A percentile compares a stretch with the other conserved stretches of the same genome.
These are phyloP conservation scores for Dendrocalamus sinicus DNA, from an alignment of 176 grass and related monocot species.

Conservation along the genomic window DNA sequence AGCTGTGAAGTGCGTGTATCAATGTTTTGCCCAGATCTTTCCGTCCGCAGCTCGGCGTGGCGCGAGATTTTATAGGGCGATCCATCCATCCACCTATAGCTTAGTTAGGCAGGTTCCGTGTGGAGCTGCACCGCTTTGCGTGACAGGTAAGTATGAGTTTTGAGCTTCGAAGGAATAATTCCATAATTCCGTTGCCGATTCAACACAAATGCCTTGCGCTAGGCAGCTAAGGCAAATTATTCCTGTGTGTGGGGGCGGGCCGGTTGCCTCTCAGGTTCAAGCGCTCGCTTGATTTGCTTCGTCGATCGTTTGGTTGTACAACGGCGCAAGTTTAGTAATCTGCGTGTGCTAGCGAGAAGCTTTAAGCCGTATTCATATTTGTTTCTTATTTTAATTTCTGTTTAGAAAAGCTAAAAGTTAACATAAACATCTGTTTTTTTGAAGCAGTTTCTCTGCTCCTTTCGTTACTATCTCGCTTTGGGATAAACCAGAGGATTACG, in stretches of 20 bases:
- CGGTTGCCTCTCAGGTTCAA: background rate
- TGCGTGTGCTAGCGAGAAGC: background rate
- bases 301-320: background rate
- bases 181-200: background rate
- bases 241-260: background rate
- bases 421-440: too few species aligned
- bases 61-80: conserved; percentile 38
- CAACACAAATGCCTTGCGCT: background rate
- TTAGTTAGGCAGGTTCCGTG: conserved; percentile 46
- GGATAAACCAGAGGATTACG: fast-evolving
- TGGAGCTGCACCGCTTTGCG: conserved; percentile 29
- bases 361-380: background rate
- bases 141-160: conserved; percentile 39
- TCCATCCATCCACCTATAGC: background rate
- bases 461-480: too few species aligned
- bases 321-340: conserved; percentile 22
- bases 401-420: too few species aligned
- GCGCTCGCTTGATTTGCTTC: background rate
- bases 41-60: conserved; percentile 8
- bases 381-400: too few species aligned
- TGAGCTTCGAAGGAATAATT: conserved; percentile 53
- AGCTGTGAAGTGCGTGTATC: background rate
- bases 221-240: background rate
- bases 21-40: background rate
- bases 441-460: too few species aligned